These are phyloP conservation scores for Blastobotrys arbuscula DNA, from an alignment of 1,139 yeast genomes.

Conservation along the genomic window DNA sequence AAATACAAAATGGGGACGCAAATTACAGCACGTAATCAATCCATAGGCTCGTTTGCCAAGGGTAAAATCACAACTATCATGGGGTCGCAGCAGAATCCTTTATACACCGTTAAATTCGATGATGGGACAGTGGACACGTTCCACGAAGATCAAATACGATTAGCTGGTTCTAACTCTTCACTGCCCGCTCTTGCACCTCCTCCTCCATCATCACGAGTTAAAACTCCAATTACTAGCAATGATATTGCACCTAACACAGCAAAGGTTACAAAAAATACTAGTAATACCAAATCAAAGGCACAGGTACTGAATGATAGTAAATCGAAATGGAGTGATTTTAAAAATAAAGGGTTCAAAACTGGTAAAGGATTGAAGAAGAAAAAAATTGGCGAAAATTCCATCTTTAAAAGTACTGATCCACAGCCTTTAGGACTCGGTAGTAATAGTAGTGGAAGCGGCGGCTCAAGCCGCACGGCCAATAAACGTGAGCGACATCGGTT, in stretches of 20 bases:
- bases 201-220: not conserved
- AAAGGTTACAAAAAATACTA: not conserved
- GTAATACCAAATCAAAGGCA: conserved; percentile 12
- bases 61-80: conserved; percentile 30
- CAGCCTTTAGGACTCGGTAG: not conserved
- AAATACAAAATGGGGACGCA: not conserved
- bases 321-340: conserved; percentile 34
- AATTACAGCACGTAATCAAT: not conserved
- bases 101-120: conserved; percentile 29
- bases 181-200: not conserved
- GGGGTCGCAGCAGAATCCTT: conserved; percentile 26
- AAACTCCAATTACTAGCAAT: not conserved
- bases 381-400: conserved; percentile 18
- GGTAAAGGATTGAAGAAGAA: conserved; percentile 19
- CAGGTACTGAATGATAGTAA: conserved; percentile 27
- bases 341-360: conserved; percentile 26
- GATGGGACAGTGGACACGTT: conserved; percentile 28
- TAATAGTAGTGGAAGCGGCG: not conserved
- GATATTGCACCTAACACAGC: not conserved
- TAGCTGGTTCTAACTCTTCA: not conserved
- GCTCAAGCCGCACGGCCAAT: not conserved
- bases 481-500: not conserved
- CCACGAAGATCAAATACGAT: conserved; percentile 20
- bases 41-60: not conserved
- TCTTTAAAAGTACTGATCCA: not conserved